Conservation (phyloP, 768 basidiomycete species). For the Trametes cinnabarina region DNA sequence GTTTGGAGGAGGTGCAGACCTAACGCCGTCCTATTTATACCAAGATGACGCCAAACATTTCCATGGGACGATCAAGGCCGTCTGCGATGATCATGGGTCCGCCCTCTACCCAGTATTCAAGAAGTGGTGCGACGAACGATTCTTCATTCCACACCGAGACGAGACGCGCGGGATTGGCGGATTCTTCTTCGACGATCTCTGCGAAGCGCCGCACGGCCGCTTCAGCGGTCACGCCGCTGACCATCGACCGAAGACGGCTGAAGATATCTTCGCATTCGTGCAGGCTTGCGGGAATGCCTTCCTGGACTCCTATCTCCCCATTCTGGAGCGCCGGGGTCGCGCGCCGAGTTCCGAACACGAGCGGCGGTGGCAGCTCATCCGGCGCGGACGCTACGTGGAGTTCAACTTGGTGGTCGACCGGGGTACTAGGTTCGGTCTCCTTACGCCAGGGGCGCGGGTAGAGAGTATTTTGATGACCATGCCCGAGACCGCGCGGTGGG, state of each 20-base stretch:
- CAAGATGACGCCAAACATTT: constrained; percentile 86
- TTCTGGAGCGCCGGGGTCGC: constrained; percentile 58
- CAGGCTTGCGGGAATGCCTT: constrained; percentile 74
- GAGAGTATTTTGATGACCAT: constrained; percentile 68
- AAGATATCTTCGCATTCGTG: constrained; percentile 77
- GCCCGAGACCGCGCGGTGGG: constrained; percentile 67
- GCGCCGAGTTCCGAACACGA: constrained; percentile 61
- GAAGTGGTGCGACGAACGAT: constrained; percentile 97
- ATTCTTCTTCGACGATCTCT: constrained; percentile 94
- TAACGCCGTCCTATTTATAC: constrained; percentile 92
- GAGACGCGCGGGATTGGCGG: constrained; percentile 92
- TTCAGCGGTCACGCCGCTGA: constrained; percentile 36
- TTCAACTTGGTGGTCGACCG: constrained; percentile 71
- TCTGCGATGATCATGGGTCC: constrained; percentile 70
- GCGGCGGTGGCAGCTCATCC: constrained; percentile 89
- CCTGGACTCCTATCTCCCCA: constrained; percentile 86
- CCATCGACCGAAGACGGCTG: constrained; percentile 52
- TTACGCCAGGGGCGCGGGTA: constrained; percentile 55
- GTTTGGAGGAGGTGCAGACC: constrained; percentile 98
- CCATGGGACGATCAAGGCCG: constrained; percentile 73
- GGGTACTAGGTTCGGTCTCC: constrained; percentile 65
- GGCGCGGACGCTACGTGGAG: constrained; percentile 89
- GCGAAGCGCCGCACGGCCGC: constrained; percentile 59
- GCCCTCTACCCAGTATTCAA: constrained; percentile 80
- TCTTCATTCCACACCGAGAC: constrained; percentile 81